Conservation (phyloP, 345 rosid genomes). For the Camelina neglecta region DNA sequence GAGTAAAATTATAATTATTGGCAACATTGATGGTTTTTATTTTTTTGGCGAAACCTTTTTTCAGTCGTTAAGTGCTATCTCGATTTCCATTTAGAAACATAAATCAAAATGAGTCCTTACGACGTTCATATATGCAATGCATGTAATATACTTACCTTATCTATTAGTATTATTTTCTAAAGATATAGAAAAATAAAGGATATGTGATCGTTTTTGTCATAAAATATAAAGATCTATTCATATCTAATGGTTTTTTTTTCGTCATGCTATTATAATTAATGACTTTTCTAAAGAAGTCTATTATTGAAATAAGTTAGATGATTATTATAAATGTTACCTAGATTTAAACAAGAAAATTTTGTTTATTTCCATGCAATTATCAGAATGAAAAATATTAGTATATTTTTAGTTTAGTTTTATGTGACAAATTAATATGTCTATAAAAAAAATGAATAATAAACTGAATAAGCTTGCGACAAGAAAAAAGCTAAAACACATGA, state of each 20-base stretch:
- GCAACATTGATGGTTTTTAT: too few species aligned
- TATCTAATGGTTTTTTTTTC: not conserved
- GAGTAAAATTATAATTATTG: too few species aligned
- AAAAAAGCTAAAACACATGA: constrained; percentile 31
- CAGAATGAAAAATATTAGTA: not conserved
- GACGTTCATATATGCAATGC: not conserved
- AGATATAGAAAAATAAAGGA: not conserved
- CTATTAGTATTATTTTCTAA: not conserved
- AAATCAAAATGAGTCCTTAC: not conserved
- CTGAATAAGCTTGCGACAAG: constrained; percentile 6
- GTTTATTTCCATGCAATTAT: not conserved
- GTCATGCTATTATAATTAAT: not conserved
- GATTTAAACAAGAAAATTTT: not conserved
- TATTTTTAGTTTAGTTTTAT: not conserved
- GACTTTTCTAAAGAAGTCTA: not conserved
- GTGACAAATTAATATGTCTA: not conserved
- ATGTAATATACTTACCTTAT: not conserved
- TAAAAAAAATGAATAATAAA: not conserved
- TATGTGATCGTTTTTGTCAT: not conserved
- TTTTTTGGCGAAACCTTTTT: too few species aligned
- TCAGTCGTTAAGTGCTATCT: not conserved
- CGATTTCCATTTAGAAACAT: not conserved
- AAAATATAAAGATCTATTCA: not conserved
- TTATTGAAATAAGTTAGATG: too few species aligned
- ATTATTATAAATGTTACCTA: not conserved